phyloP scores from a whole-genome alignment of 192 early-diverging fungal genomes.

The Dispira simplex region DNA sequence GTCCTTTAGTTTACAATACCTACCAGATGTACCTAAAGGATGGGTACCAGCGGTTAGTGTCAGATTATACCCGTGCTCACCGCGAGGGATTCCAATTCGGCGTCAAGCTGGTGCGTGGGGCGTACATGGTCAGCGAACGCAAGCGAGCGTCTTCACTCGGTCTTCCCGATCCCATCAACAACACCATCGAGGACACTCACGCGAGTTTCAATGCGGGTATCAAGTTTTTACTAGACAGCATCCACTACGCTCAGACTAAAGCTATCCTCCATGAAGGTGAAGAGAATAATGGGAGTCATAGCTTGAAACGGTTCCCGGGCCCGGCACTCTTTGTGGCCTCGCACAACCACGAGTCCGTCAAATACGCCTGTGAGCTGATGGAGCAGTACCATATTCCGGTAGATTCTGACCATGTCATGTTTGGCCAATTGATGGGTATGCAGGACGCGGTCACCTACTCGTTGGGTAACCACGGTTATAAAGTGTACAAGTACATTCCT shows the following conservation, averaged over 20 bases:
- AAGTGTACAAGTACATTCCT: constrained; percentile 84
- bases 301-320: neutral
- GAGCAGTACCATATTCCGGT: constrained; percentile 34
- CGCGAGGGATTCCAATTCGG: constrained; percentile 64
- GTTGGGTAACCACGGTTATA: constrained; percentile 56
- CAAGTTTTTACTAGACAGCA: constrained; percentile 42
- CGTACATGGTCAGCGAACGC: constrained; percentile 66
- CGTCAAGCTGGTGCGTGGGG: constrained; percentile 76
- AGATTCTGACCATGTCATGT: constrained; percentile 49
- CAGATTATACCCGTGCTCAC: constrained; percentile 47
- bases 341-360: constrained; percentile 75
- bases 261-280: constrained; percentile 18
- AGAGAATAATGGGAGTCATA: constrained; percentile 11
- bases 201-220: constrained; percentile 66
- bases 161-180: constrained; percentile 68
- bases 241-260: constrained; percentile 13
- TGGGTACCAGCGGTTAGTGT: constrained; percentile 37
- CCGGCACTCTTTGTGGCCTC: constrained; percentile 72
- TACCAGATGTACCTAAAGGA: constrained; percentile 90
- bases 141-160: constrained; percentile 50
- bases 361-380: constrained; percentile 42
- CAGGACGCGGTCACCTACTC: constrained; percentile 76
- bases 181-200: constrained; percentile 67
- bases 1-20: constrained; percentile 80
- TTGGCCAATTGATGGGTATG: constrained; percentile 93